These are phyloP conservation scores for Piromyces sp. DNA, from an alignment of 192 early-diverging fungal genomes.

Conservation along the genomic window DNA sequence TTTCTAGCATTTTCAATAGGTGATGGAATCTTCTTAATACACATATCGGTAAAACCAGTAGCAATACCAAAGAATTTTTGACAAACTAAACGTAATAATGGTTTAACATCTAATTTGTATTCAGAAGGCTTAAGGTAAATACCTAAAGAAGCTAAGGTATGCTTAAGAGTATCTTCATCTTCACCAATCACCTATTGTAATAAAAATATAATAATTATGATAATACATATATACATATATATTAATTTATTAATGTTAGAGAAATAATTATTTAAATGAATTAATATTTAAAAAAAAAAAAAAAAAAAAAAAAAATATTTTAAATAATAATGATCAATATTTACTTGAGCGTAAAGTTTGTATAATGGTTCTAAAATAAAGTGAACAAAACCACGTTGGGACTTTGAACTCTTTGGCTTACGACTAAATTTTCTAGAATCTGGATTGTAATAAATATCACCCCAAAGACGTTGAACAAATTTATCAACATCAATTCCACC, in stretches of 20 bases:
- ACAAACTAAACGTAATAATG: constrained; percentile 63
- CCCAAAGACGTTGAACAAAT: constrained; percentile 88
- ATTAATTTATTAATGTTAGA: too few species aligned
- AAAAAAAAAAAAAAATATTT: too few species aligned
- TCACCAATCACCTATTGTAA: constrained; percentile 61
- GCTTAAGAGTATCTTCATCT: constrained; percentile 48
- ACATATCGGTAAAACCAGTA: constrained; percentile 82
- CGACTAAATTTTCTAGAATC: constrained; percentile 66
- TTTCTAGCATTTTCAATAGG: constrained; percentile 54
- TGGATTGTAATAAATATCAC: constrained; percentile 79
- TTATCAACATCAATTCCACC: constrained; percentile 51
- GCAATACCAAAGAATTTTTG: constrained; percentile 80
- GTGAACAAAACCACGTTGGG: constrained; percentile 76
- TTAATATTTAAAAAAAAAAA: not conserved
- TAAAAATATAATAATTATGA: too few species aligned
- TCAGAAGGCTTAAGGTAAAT: constrained; percentile 64
- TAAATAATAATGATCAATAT: too few species aligned
- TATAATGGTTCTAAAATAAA: constrained; percentile 91
- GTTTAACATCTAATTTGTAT: constrained; percentile 64
- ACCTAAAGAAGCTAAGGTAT: constrained; percentile 55
- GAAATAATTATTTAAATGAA: not conserved
- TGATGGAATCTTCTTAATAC: constrained; percentile 54
- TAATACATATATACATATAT: too few species aligned
- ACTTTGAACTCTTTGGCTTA: constrained; percentile 26
- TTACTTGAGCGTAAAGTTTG: constrained; percentile 70